Percentiles rank a stretch among this genome's conserved stretches.
These are phyloP conservation scores for Boeremia exigua DNA, from an alignment of 2,329 filamentous ascomycete genomes.

Conservation along the genomic window DNA sequence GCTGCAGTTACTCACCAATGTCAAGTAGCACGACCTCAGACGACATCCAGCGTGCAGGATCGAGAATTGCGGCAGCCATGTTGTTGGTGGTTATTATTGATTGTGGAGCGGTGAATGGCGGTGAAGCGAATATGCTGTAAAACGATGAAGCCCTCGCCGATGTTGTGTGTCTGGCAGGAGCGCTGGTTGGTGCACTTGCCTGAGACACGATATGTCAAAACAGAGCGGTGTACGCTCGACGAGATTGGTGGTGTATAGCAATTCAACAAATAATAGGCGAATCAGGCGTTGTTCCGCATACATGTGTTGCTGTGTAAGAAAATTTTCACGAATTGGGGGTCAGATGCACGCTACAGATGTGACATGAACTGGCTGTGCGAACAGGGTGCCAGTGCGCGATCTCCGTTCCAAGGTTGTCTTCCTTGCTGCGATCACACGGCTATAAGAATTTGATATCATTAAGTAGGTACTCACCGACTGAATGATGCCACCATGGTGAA, in stretches of 20 bases:
- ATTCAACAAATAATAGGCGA: slow-evolving; percentile 15
- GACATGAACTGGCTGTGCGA: slow-evolving; percentile 13
- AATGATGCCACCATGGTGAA: slow-evolving; percentile 10
- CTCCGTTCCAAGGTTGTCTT: slow-evolving; percentile 1
- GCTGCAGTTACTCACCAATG: slow-evolving; percentile 58
- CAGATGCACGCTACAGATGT: slow-evolving; percentile 18
- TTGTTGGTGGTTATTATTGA: slow-evolving; percentile 25
- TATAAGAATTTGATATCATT: slow-evolving; percentile 9
- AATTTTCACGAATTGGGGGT: slow-evolving; percentile 25
- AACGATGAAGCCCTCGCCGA: slow-evolving; percentile 14
- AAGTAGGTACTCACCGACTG: slow-evolving; percentile 14
- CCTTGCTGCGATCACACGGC: slow-evolving; percentile 18
- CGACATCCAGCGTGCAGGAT: slow-evolving; percentile 38
- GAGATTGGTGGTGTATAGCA: slow-evolving; percentile 28
- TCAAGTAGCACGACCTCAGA: slow-evolving; percentile 62
- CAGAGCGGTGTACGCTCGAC: slow-evolving; percentile 36
- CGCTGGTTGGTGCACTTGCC: slow-evolving; percentile 37
- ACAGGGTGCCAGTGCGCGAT: slow-evolving; percentile 4
- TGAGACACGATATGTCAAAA: slow-evolving; percentile 31
- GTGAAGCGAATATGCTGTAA: slow-evolving; percentile 41
- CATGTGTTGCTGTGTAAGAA: slow-evolving; percentile 22
- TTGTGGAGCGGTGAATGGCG: slow-evolving; percentile 38
- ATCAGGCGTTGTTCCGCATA: slow-evolving; percentile 18
- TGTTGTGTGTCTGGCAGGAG: slow-evolving; percentile 31
- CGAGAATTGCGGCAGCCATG: slow-evolving; percentile 37